Base-by-base conservation (phyloP, 2,329 filamentous ascomycete genomes). In the Didymella pomorum region DNA sequence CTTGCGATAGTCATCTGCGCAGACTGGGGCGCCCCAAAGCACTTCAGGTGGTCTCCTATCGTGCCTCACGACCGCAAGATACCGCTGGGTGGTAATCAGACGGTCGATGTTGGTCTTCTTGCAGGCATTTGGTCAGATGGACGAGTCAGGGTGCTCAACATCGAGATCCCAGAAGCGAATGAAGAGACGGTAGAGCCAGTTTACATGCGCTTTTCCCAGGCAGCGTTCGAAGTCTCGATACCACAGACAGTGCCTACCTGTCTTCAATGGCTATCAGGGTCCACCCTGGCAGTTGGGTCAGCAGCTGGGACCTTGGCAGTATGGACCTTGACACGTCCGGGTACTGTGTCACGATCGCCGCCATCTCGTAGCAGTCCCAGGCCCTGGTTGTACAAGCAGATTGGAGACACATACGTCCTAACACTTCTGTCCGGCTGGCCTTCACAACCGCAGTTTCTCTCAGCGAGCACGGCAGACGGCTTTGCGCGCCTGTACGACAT, bases 101-200 rank as follows among this genome's bases (percentile, higher is more conserved):
- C 58, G 14, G 67, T 62, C 29, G 65, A 71, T 45, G 71, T 87
- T 33, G 85, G 85, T 0, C 72, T 87, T 7, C 76, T 89, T 23
- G 86, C 84, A 4, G 80, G 80, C 11, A 71, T 88, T 1, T 87
- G 83, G 78, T 80, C 79, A n/a, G 87, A 89, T 68, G 86, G 86
- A 5, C 78, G 72, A 45, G 72, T 86, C 4, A 78, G 84, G 56
- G 78, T 88, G 4, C 68, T 88, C 31, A 81, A 86, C 64, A 68
- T 88, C n/a, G 65, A 52, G 2, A 65, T 51, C 44, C 65, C 54
- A 28, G 64, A 55, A 29, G 39, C 26, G 54, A 60, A 48, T 35
- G 49, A 29, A 12, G 59, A 49, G 7, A 14, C 41, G 2, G 26
- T 42, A 1, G 29, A 60, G 14, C 60, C 71, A 14, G 60, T 64